A percentile compares a stretch with the other conserved stretches of the same genome.
Conservation (phyloP, 1,139 yeast genomes). For the Sugiyamaella novakii region DNA sequence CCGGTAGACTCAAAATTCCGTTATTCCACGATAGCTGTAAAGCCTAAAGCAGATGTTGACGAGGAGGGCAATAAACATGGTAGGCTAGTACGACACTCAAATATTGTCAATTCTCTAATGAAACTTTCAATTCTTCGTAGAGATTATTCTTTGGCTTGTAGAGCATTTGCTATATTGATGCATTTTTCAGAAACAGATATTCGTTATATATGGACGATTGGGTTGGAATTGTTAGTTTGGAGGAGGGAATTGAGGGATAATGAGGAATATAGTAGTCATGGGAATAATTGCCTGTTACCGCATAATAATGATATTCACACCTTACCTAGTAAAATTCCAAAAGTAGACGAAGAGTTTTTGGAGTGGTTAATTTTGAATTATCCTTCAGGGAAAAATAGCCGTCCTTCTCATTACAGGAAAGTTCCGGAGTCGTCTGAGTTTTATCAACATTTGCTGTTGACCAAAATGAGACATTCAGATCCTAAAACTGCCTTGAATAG, state of each 20-base stretch:
- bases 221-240: slow-evolving; percentile 44
- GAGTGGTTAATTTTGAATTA: slow-evolving; percentile 36
- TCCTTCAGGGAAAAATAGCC: slow-evolving; percentile 23
- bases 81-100: slow-evolving; percentile 32
- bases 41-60: slow-evolving; percentile 1
- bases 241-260: slow-evolving; percentile 31
- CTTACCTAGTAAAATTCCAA: slow-evolving; percentile 17
- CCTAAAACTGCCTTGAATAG: slow-evolving; percentile 33
- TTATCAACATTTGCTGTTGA: slow-evolving; percentile 29
- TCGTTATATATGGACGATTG: slow-evolving; percentile 52
- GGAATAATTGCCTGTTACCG: slow-evolving; percentile 3
- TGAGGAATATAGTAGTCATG: slow-evolving; percentile 4
- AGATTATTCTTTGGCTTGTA: slow-evolving; percentile 49
- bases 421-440: slow-evolving; percentile 12
- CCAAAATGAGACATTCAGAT: slow-evolving; percentile 30
- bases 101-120: slow-evolving; percentile 29
- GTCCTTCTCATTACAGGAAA: too few relatives aligned
- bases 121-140: slow-evolving; percentile 41
- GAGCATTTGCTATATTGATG: slow-evolving; percentile 47
- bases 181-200: slow-evolving; percentile 49
- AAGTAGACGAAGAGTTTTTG: slow-evolving; percentile 35
- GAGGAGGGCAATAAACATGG: slow-evolving; percentile 6
- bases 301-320: slow-evolving; percentile 28
- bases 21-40: neutral
- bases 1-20: neutral